These are phyloP conservation scores for Metschnikowia reukaufii DNA, from an alignment of 805 yeast species.

Conservation along the genomic window DNA sequence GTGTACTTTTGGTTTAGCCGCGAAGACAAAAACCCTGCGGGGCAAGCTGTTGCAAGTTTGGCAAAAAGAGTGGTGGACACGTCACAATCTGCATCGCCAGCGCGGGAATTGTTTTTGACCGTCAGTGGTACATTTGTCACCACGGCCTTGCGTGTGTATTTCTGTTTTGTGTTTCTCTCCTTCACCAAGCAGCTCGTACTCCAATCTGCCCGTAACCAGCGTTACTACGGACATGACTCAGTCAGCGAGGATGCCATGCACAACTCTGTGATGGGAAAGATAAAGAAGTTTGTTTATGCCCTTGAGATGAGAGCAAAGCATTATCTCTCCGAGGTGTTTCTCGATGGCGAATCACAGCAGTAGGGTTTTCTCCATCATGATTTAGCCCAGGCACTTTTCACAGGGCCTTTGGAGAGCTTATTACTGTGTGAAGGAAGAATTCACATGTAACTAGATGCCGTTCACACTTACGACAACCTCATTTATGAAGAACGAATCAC, in stretches of 20 bases:
- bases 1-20: constrained; percentile 69
- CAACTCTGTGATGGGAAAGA: constrained; percentile 22
- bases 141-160: constrained; percentile 54
- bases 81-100: constrained; percentile 64
- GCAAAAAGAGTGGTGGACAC: constrained; percentile 11
- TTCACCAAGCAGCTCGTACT: constrained; percentile 58
- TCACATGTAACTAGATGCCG: too few relatives aligned
- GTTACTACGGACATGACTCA: constrained; percentile 24
- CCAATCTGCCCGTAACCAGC: constrained; percentile 28
- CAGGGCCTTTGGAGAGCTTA: too few relatives aligned
- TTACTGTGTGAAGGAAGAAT: too few relatives aligned
- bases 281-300: constrained; percentile 25
- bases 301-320: constrained; percentile 36
- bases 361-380: too few relatives aligned
- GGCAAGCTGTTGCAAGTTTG: neutral
- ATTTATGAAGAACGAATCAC: too few relatives aligned
- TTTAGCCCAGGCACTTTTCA: too few relatives aligned
- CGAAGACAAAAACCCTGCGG: constrained; percentile 37
- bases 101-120: constrained; percentile 55
- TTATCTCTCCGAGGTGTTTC: constrained; percentile 25
- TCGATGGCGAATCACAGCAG: neutral
- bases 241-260: constrained; percentile 29
- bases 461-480: too few relatives aligned
- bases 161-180: constrained; percentile 56
- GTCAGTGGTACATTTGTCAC: constrained; percentile 49